Evolutionary conservation across 2,329 filamentous ascomycete genomes (phyloP), one percentile per base, ranked within the genome.

Genomic region (Paecilomyces sp.): DNA sequence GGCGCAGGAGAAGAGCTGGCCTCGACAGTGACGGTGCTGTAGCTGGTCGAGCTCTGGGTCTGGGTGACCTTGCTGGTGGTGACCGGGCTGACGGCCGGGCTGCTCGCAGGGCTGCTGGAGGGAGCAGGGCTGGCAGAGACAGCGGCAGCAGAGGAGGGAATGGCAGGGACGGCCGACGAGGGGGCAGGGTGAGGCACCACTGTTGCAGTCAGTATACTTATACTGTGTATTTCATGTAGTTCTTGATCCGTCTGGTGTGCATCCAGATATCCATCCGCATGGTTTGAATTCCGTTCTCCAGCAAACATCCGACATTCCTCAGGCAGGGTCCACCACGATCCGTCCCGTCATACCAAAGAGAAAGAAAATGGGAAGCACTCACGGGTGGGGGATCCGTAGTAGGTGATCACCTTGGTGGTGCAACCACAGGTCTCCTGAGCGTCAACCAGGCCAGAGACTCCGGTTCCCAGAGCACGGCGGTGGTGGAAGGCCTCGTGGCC

Each of bases 341-440:
- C 15, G 2, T 30, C 41, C 53, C 13, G 31, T 31, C 15, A 28
- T 52, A 50, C 41, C 25, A 57, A 56, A 58, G 41, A 28, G 1
- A 3, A 28, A 28, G 25, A 28, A 31, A 9, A 41, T 47, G 24
- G 53, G 33, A 50, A 13, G n/a, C 57, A 79, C 78, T 67, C 70
- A 90, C 88, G 78, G 65, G 84, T 88, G 59, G 85, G 76, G 71
- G 84, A 80, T 71, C 88, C 89, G 68, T 84, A 87, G 78, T 84
- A 82, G 71, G 87, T 90, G 74, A 83, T 84, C 77, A 86, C 88
- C 80, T 88, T 85, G 73, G 89, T 91, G 65, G 83, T 88, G 84
- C 89, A 93, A 63, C 83, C 83, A 73, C 88, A 91, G 58, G 77
- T 74, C 63, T 81, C 73, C 34, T 77, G 78, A 63, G 60, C 61